Conservation (phyloP, 441 rosid species). For the Arabidopsis lyrata region DNA sequence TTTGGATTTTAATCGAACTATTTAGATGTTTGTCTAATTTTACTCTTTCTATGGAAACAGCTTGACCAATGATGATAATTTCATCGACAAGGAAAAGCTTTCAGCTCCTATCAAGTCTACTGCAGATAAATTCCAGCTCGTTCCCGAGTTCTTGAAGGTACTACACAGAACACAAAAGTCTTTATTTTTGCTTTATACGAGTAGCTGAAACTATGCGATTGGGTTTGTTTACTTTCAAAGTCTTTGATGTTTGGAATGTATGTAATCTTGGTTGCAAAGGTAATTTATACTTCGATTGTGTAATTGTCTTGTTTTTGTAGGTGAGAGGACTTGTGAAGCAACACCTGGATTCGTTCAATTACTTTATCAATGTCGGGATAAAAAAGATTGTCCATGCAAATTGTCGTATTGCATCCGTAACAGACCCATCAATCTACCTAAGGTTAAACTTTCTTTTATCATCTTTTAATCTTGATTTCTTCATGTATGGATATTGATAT, state of each 20-base stretch:
- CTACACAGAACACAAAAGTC: conserved; percentile 30
- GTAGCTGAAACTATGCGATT: neutral
- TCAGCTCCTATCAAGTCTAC: conserved; percentile 72
- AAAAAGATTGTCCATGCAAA: conserved; percentile 90
- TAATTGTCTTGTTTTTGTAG: conserved; percentile 48
- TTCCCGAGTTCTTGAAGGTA: conserved; percentile 95
- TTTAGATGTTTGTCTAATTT: neutral
- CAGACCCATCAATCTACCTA: conserved; percentile 67
- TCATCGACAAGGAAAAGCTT: conserved; percentile 60
- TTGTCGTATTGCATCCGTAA: conserved; percentile 56
- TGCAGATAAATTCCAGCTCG: conserved; percentile 74
- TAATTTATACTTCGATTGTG: neutral
- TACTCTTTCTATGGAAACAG: conserved; percentile 32
- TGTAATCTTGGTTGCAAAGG: neutral
- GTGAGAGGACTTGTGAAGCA: conserved; percentile 96
- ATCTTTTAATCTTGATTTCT: neutral
- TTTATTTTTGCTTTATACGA: neutral
- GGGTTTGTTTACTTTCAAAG: neutral
- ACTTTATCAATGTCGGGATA: conserved; percentile 78
- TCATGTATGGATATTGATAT: neutral
- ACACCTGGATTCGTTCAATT: conserved; percentile 89
- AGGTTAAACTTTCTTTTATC: conserved; percentile 51
- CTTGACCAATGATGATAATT: conserved; percentile 25
- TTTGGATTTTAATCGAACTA: neutral
- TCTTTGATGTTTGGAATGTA: neutral